A percentile compares a stretch with the other conserved stretches of the same genome.
phyloP scores from a whole-genome alignment of 176 grass and related monocot species.

The Avena insularis region DNA sequence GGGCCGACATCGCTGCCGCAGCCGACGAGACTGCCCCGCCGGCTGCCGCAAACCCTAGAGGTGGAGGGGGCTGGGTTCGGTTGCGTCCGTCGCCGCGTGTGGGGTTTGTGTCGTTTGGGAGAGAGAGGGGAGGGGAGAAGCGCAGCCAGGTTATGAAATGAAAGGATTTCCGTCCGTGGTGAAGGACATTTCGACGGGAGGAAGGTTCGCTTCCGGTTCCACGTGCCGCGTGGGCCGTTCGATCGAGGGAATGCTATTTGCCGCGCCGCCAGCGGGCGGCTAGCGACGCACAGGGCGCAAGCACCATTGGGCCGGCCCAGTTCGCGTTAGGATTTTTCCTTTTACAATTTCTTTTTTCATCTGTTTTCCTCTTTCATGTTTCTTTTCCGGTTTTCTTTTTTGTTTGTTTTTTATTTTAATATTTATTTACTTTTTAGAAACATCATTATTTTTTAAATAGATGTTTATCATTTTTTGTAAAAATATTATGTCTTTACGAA shows the following conservation, averaged over 20 bases:
- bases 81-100: not conserved
- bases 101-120: not conserved
- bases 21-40: not conserved
- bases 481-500: too few species aligned
- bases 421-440: too few species aligned
- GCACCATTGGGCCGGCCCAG: too few species aligned
- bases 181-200: not conserved
- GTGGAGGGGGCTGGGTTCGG: not conserved
- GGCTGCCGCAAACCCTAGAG: slow-evolving; percentile 36
- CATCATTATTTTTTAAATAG: too few species aligned
- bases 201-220: slow-evolving; percentile 1
- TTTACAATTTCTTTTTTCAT: too few species aligned
- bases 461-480: too few species aligned
- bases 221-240: not conserved
- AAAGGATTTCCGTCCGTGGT: not conserved
- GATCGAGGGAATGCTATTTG: not conserved
- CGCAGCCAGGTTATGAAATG: not conserved
- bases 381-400: too few species aligned
- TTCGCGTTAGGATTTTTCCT: too few species aligned
- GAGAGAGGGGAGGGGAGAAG: not conserved
- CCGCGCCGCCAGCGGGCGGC: too few species aligned
- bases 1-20: slow-evolving; percentile 60
- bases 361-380: too few species aligned
- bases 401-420: too few species aligned
- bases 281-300: too few species aligned